Percentiles rank a stretch among this genome's conserved stretches.
phyloP scores from a whole-genome alignment of 2,329 filamentous ascomycete species.

The Colletotrichum liaoningense region DNA sequence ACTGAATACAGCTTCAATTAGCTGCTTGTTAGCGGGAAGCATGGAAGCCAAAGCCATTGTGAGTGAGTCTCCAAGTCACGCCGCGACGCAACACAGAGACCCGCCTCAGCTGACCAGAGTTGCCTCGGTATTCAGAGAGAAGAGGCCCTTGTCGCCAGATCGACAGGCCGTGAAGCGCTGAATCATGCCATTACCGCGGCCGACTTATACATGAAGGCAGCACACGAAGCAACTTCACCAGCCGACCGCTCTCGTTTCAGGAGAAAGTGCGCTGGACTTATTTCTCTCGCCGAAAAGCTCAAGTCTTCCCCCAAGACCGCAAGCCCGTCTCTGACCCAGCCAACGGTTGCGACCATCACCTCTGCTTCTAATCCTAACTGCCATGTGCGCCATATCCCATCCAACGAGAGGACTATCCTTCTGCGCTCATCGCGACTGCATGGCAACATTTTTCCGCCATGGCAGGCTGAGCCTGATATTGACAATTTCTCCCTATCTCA shows the following conservation, averaged over 20 bases:
- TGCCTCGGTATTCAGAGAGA: constrained; percentile 44
- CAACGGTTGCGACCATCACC: background rate
- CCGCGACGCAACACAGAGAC: background rate
- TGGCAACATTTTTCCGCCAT: constrained; percentile 86
- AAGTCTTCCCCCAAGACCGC: constrained; percentile 58
- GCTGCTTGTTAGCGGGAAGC: background rate
- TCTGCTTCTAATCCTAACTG: constrained; percentile 6
- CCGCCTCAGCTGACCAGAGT: background rate
- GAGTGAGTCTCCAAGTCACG: background rate
- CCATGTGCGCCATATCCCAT: constrained; percentile 70
- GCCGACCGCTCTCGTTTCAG: constrained; percentile 75
- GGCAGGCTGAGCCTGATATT: constrained; percentile 72
- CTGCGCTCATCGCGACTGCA: constrained; percentile 83
- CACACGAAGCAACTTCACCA: constrained; percentile 69
- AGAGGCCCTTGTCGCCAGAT: constrained; percentile 50
- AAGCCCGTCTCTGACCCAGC: constrained; percentile 41
- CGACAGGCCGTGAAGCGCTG: constrained; percentile 69
- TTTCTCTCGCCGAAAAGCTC: constrained; percentile 80
- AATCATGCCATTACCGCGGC: constrained; percentile 80
- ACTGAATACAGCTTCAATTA: background rate
- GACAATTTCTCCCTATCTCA: constrained; percentile 69
- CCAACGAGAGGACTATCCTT: constrained; percentile 80
- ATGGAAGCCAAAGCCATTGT: constrained; percentile 34
- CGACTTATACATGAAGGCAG: constrained; percentile 84
- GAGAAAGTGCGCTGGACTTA: constrained; percentile 75